Conservation (phyloP, 305 asterid species). For the Fraxinus floribunda region DNA sequence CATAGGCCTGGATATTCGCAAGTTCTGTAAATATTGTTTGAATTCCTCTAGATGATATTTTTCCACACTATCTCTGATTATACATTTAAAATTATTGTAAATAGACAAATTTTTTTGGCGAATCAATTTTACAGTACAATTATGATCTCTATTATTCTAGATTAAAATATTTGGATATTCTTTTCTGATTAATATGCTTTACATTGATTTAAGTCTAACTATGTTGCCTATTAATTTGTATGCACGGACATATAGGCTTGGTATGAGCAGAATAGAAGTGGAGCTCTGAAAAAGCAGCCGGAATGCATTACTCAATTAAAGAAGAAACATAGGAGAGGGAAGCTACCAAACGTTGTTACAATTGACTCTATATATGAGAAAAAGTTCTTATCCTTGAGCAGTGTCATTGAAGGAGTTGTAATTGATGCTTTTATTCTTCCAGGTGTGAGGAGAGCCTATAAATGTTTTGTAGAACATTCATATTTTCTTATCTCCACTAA, state of each 20-base stretch:
- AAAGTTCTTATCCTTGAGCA: constrained; percentile 64
- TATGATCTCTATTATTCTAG: not conserved
- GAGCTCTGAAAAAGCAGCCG: constrained; percentile 74
- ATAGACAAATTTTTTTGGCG: not conserved
- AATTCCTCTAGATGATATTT: not conserved
- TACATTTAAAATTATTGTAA: not conserved
- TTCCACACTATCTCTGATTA: not conserved
- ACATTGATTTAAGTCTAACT: not conserved
- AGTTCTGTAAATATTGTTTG: not conserved
- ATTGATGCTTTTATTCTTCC: constrained; percentile 24
- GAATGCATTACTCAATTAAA: constrained; percentile 56
- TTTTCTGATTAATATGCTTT: not conserved
- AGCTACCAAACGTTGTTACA: constrained; percentile 65
- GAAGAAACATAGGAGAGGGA: constrained; percentile 65
- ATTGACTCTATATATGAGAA: constrained; percentile 89
- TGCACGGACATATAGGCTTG: constrained; percentile 62
- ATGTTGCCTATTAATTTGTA: constrained; percentile 3
- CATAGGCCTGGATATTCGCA: not conserved
- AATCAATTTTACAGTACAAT: not conserved
- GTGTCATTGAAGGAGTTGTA: constrained; percentile 49
- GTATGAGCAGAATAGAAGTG: constrained; percentile 71
- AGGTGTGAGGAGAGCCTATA: no score
- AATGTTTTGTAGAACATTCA: no score
- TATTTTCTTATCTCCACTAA: not conserved
- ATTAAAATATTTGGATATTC: not conserved